These are phyloP conservation scores for Myriangium duriaei DNA, from an alignment of 2,329 filamentous ascomycete species.

Conservation along the genomic window DNA sequence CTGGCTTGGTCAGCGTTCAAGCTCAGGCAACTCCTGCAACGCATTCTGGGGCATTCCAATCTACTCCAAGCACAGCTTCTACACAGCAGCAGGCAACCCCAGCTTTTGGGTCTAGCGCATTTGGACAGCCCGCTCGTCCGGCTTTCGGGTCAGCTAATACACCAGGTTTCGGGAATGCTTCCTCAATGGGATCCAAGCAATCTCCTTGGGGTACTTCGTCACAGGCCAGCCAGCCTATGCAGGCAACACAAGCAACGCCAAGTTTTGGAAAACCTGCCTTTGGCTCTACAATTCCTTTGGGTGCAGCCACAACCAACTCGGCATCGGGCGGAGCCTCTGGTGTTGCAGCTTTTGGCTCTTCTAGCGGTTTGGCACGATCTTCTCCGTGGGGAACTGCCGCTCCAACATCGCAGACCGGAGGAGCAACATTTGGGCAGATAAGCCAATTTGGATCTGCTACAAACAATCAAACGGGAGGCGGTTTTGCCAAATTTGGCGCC, in stretches of 20 bases:
- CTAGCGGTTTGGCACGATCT: slow-evolving; percentile 13
- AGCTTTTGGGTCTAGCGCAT: slow-evolving; percentile 19
- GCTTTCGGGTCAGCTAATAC: slow-evolving; percentile 12
- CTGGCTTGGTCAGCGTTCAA: slow-evolving; percentile 48
- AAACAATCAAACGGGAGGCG: slow-evolving; percentile 14
- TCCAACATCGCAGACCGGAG: slow-evolving; percentile 9
- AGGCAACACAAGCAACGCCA: slow-evolving; percentile 7
- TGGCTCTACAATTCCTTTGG: slow-evolving; percentile 14
- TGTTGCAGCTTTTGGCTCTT: slow-evolving; percentile 14
- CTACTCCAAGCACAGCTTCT: slow-evolving; percentile 8
- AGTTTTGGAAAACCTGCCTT: slow-evolving; percentile 17
- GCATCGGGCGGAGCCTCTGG: slow-evolving; percentile 11
- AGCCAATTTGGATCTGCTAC: slow-evolving; percentile 18
- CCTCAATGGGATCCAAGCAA: slow-evolving; percentile 16
- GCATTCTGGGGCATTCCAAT: slow-evolving; percentile 17
- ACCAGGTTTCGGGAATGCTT: slow-evolving; percentile 18
- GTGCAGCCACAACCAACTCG: slow-evolving; percentile 9
- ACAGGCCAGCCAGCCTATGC: slow-evolving; percentile 1
- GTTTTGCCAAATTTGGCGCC: slow-evolving; percentile 23
- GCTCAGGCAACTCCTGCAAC: slow-evolving; percentile 13
- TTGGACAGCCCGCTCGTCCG: slow-evolving; percentile 13
- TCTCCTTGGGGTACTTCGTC: slow-evolving; percentile 19
- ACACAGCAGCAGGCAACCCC: slow-evolving; percentile 9
- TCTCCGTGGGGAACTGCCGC: slow-evolving; percentile 13
- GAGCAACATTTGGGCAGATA: slow-evolving; percentile 16